These are phyloP conservation scores for Lenwebbia sp. DNA, from an alignment of 345 rosid species.

Conservation along the genomic window DNA sequence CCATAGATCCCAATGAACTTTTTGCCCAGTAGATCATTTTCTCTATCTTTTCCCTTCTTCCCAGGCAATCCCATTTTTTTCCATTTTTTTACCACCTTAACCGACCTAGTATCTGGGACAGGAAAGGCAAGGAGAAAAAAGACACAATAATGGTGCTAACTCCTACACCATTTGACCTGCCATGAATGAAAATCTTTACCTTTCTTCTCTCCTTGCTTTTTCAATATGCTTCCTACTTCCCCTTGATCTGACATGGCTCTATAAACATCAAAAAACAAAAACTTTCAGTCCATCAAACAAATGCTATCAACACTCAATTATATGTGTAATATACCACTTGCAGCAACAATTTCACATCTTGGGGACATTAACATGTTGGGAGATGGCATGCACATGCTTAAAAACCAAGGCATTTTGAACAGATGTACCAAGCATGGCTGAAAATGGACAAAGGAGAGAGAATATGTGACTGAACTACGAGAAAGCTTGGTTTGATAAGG, in stretches of 20 bases:
- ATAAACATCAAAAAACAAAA: neutral
- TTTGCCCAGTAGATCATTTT: neutral
- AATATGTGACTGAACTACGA: neutral
- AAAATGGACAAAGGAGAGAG: neutral
- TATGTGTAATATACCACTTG: neutral
- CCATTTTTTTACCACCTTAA: neutral
- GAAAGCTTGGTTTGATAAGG: neutral
- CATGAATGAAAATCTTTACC: neutral
- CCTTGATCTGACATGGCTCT: conserved; percentile 4
- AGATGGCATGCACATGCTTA: neutral
- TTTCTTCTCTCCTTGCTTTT: conserved; percentile 9
- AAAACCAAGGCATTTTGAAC: neutral
- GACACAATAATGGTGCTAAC: neutral
- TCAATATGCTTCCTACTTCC: conserved; percentile 1
- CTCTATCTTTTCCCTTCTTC: neutral
- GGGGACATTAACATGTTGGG: neutral
- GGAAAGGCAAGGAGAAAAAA: neutral
- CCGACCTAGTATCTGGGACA: neutral
- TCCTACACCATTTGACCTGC: neutral
- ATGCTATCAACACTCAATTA: neutral
- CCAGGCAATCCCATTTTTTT: neutral
- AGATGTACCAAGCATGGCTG: neutral
- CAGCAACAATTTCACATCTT: neutral
- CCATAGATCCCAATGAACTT: neutral
- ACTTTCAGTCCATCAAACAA: neutral